These are phyloP conservation scores for Yamadazyma jaroonii DNA, from an alignment of 1,139 yeast genomes.

Conservation along the genomic window DNA sequence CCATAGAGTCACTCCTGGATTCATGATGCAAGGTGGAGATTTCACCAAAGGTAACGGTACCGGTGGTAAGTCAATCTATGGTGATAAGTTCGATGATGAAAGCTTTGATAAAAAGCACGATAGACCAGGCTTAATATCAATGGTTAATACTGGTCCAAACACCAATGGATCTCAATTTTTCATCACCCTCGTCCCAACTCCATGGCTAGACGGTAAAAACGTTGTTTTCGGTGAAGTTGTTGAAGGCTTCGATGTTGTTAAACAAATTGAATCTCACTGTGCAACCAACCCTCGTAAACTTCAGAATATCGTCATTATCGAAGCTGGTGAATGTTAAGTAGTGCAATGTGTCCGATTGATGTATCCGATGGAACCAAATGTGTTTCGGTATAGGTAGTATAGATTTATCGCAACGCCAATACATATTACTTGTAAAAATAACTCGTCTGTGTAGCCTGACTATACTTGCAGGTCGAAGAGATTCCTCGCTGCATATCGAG, in stretches of 20 bases:
- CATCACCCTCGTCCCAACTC: conserved; percentile 92
- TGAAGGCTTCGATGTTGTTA: conserved; percentile 88
- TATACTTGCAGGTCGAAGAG: too few species aligned
- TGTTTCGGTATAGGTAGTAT: too few species aligned
- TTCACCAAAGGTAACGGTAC: conserved; percentile 93
- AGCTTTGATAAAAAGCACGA: conserved; percentile 84
- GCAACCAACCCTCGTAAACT: too few species aligned
- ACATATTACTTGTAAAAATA: too few species aligned
- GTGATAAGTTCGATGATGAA: conserved; percentile 93
- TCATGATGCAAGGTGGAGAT: conserved; percentile 99
- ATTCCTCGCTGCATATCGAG: too few species aligned
- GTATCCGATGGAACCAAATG: too few species aligned
- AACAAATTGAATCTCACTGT: conserved; percentile 86
- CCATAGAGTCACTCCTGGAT: conserved; percentile 98
- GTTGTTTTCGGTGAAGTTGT: conserved; percentile 97
- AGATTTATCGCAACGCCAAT: too few species aligned
- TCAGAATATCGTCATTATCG: conserved; percentile 82
- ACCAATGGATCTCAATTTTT: conserved; percentile 99
- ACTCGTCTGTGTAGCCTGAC: too few species aligned
- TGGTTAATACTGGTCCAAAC: conserved; percentile 99
- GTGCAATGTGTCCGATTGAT: too few species aligned
- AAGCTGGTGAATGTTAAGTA: conserved; percentile 68
- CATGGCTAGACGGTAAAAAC: conserved; percentile 99
- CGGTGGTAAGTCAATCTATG: conserved; percentile 99
- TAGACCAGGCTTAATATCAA: conserved; percentile 92